These are phyloP conservation scores for Bretschneidera sinensis DNA, from an alignment of 345 rosid species.

Conservation along the genomic window DNA sequence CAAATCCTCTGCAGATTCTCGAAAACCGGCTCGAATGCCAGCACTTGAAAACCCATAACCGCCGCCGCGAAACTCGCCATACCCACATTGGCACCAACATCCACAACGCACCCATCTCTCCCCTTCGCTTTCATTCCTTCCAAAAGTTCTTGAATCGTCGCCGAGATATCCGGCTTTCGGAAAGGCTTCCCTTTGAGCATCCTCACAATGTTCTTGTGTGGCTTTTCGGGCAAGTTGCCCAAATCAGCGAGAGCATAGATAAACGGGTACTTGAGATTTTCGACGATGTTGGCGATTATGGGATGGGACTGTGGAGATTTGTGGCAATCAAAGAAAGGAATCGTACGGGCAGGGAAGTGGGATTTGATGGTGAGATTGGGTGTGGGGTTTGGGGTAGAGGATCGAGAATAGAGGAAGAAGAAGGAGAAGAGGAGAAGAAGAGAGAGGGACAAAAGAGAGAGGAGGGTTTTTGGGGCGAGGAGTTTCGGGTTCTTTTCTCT, in stretches of 20 bases:
- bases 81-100: slow-evolving; percentile 97
- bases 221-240: slow-evolving; percentile 83
- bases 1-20: slow-evolving; percentile 96
- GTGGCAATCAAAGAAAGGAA: slow-evolving; percentile 64
- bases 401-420: slow-evolving; percentile 32
- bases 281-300: slow-evolving; percentile 76
- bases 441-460: slow-evolving; percentile 43
- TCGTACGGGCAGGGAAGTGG: slow-evolving; percentile 26
- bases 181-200: slow-evolving; percentile 87
- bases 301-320: slow-evolving; percentile 79
- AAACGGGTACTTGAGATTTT: slow-evolving; percentile 75
- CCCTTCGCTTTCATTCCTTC: slow-evolving; percentile 39
- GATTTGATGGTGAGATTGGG: slow-evolving; percentile 17
- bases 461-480: slow-evolving; percentile 42
- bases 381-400: slow-evolving; percentile 16
- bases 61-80: slow-evolving; percentile 97
- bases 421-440: slow-evolving; percentile 40
- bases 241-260: slow-evolving; percentile 81
- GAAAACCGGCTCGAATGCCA: slow-evolving; percentile 85
- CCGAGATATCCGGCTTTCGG: slow-evolving; percentile 85
- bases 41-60: slow-evolving; percentile 83
- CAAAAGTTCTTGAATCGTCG: slow-evolving; percentile 66
- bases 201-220: slow-evolving; percentile 92
- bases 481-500: slow-evolving; percentile 51
- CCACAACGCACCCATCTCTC: slow-evolving; percentile 59